phyloP scores from a whole-genome alignment of 768 basidiomycete species.

The Rhizopogon salebrosus region DNA sequence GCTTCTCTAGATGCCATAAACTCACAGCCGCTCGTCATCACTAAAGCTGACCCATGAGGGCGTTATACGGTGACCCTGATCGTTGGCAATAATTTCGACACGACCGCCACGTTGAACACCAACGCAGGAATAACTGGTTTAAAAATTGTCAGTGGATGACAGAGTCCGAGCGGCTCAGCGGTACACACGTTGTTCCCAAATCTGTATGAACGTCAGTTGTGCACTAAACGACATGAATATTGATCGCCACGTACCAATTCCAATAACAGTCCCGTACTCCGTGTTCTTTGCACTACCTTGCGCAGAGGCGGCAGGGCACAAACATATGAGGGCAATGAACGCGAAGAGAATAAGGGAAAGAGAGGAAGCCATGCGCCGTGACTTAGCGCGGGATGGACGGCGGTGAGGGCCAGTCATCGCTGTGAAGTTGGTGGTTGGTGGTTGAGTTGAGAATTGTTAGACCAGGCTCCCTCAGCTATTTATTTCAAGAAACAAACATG shows the following conservation, averaged over 20 bases:
- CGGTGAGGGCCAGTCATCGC: constrained; percentile 21
- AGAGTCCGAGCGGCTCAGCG: background rate
- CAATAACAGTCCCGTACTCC: constrained; percentile 91
- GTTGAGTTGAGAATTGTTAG: background rate
- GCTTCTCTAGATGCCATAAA: background rate
- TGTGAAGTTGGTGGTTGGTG: background rate
- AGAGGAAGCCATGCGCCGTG: constrained; percentile 50
- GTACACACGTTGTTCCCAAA: constrained; percentile 81
- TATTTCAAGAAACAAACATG: background rate
- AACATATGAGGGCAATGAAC: constrained; percentile 65
- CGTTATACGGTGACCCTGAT: constrained; percentile 86
- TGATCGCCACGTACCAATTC: constrained; percentile 61
- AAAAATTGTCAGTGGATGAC: constrained; percentile 8
- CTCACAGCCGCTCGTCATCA: constrained; percentile 68
- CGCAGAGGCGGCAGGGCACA: constrained; percentile 63
- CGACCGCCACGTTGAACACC: constrained; percentile 84
- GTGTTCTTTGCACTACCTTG: constrained; percentile 48
- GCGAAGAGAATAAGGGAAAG: constrained; percentile 57
- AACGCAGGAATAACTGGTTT: constrained; percentile 85
- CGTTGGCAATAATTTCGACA: constrained; percentile 88
- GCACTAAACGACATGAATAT: background rate
- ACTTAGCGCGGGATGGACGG: constrained; percentile 54
- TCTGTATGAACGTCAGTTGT: constrained; percentile 39
- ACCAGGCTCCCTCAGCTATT: background rate
- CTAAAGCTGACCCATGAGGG: constrained; percentile 83